Evolutionary conservation across 2,329 filamentous ascomycete genomes (phyloP).

Genomic region (Onygena corvina): DNA sequence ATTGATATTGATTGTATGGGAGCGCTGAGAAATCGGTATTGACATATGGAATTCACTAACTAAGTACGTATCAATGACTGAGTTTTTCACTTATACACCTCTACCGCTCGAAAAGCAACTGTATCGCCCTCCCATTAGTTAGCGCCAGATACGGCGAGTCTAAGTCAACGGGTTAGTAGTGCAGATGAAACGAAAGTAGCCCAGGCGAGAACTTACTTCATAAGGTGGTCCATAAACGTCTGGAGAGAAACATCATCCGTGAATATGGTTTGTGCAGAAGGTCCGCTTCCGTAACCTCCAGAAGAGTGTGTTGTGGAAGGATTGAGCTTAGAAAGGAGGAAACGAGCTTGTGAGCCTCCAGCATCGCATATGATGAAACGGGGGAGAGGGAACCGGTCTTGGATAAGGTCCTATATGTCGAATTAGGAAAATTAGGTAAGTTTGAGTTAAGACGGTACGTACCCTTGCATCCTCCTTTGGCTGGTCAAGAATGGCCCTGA

Average conservation of each 20-base stretch:
- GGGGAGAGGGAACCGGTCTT: conserved; percentile 93
- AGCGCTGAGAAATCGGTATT: too few relatives aligned
- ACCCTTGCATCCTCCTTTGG: conserved; percentile 95
- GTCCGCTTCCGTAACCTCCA: conserved; percentile 79
- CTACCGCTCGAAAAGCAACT: conserved; percentile 2
- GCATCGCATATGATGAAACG: conserved; percentile 98
- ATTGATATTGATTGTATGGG: too few relatives aligned
- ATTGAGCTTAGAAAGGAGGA: conserved; percentile 92
- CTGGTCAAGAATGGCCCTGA: conserved; percentile 72
- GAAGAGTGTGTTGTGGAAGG: conserved; percentile 94
- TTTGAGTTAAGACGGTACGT: conserved; percentile 28
- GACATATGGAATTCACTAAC: conserved; percentile 2
- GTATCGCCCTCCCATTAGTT: conserved; percentile 26
- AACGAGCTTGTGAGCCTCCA: conserved; percentile 94
- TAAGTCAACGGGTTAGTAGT: conserved; percentile 18
- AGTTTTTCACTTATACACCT: conserved; percentile 4
- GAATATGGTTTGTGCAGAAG: conserved; percentile 94
- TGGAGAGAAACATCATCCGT: conserved; percentile 96
- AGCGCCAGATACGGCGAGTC: conserved; percentile 41
- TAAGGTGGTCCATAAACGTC: conserved; percentile 98
- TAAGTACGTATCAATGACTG: conserved; percentile 5
- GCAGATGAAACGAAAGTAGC: conserved; percentile 3
- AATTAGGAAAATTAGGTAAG: not conserved
- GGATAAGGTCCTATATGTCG: conserved; percentile 68
- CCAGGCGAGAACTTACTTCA: conserved; percentile 94